Evolutionary conservation across 768 basidiomycete genomes (phyloP), one percentile per base, ranked within the genome.

Genomic region (Lactarius sanguifluus): DNA sequence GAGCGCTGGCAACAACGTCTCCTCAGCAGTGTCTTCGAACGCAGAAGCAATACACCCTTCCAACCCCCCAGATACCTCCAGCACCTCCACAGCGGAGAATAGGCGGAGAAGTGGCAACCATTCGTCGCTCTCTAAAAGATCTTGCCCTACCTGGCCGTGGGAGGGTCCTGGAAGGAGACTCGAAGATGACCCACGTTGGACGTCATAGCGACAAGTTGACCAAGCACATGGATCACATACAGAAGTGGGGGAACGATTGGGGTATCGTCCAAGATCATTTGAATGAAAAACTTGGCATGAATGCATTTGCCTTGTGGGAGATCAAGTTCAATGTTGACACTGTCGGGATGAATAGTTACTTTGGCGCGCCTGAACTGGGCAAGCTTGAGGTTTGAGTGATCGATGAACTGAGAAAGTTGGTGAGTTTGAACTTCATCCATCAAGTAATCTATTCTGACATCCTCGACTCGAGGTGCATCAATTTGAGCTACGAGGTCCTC

Each of bases 301-400:
- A 5, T 4, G 47, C 2, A 13, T 25, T 25, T 23, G 13, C 12
- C 23, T 50, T 23, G 23, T 9, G 43, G 18, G 20, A 3, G 43
- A 23, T 50, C 12, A 5, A 50, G 13, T 5, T 23, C 23, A 23
- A 50, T 50, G 12, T 2, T 2, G 12, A 5, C 47, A 1, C 23
- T 10, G 2, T 6, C 3, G 3, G 3, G 1, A 50, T 9, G 0
- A 50, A 23, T 4, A 6, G 2, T 6, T 10, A 50, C 12, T 23
- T 50, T 4, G 0, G 23, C 12, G 13, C 12, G n/a, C 23, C 47
- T 50, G 47, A 50, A 23, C 23, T 50, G 47, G n/a, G 45, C 9
- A 23, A 23, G 20, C 13, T 50, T 23, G 47, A 50, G 12, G 12
- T 23, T 50, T 50, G 47, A 13, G 12, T 12, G 47, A 25, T 2